These are phyloP conservation scores for Trifolium subterraneum DNA, from an alignment of 306 rosid species.

Conservation along the genomic window DNA sequence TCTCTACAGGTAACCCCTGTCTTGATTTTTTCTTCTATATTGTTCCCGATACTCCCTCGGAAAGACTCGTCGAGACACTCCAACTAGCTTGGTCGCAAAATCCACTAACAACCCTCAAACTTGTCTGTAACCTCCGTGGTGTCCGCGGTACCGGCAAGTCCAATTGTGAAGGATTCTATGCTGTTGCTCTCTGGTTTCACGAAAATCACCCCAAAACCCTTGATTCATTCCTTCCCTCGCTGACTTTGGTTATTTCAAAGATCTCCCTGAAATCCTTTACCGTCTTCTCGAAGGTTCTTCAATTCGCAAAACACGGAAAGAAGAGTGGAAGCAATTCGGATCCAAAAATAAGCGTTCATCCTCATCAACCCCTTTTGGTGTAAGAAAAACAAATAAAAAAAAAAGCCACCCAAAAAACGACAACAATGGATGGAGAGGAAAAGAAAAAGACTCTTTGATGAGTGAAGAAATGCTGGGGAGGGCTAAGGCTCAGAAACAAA, in stretches of 20 bases:
- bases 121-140: conserved; percentile 66
- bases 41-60: conserved; percentile 55
- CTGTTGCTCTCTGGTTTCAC: conserved; percentile 68
- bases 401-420: neutral
- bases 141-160: conserved; percentile 76
- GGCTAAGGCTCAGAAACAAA: conserved; percentile 43
- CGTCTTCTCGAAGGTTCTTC: conserved; percentile 61
- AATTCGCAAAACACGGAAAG: conserved; percentile 42
- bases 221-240: conserved; percentile 55
- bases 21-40: conserved; percentile 72
- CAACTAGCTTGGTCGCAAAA: conserved; percentile 53
- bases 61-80: conserved; percentile 39
- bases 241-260: conserved; percentile 73
- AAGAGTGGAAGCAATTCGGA: conserved; percentile 29
- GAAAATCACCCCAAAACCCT: conserved; percentile 68
- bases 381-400: neutral
- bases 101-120: conserved; percentile 66
- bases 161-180: conserved; percentile 53
- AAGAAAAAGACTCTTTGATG: neutral
- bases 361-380: neutral
- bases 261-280: conserved; percentile 73
- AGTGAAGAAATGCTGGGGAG: neutral
- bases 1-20: conserved; percentile 57
- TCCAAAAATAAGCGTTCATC: neutral
- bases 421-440: neutral